A percentile compares a stretch with the other conserved stretches of the same genome.
Conservation (phyloP, 2,329 filamentous ascomycete genomes). For the Cercospora zeina region DNA sequence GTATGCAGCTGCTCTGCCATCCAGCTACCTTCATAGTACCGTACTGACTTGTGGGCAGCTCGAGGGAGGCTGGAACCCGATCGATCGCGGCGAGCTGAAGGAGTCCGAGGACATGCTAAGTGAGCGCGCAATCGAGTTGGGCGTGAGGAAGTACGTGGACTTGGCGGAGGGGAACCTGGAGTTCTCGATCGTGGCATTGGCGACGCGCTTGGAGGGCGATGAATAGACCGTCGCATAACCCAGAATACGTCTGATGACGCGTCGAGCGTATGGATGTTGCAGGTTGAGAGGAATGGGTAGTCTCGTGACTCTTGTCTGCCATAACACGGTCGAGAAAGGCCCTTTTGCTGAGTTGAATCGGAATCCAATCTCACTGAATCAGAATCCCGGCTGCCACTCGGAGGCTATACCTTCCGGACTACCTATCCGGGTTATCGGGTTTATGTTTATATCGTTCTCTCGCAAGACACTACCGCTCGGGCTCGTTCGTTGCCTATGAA, state of each 20-base stretch:
- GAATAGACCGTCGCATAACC: not conserved
- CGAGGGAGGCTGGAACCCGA: conserved; percentile 48
- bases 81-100: conserved; percentile 46
- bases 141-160: conserved; percentile 44
- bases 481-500: too few relatives aligned
- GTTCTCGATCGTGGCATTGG: conserved; percentile 50
- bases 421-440: too few relatives aligned
- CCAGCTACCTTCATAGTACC: not conserved
- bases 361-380: too few relatives aligned
- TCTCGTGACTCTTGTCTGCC: not conserved
- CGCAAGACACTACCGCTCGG: too few relatives aligned
- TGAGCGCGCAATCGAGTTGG: conserved; percentile 45
- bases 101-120: conserved; percentile 50
- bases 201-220: conserved; percentile 26
- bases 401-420: too few relatives aligned
- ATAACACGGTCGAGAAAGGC: not conserved
- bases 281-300: not conserved
- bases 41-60: conserved; percentile 8
- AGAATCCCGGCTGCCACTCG: too few relatives aligned
- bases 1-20: conserved; percentile 29
- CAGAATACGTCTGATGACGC: not conserved
- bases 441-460: too few relatives aligned
- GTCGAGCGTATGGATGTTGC: not conserved
- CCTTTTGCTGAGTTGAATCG: too few relatives aligned
- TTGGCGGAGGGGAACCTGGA: conserved; percentile 45